A percentile compares a stretch with the other conserved stretches of the same genome.
Evolutionary conservation across 352 stramenopile genomes (phyloP).

Genomic region (Pythium inflatum): DNA sequence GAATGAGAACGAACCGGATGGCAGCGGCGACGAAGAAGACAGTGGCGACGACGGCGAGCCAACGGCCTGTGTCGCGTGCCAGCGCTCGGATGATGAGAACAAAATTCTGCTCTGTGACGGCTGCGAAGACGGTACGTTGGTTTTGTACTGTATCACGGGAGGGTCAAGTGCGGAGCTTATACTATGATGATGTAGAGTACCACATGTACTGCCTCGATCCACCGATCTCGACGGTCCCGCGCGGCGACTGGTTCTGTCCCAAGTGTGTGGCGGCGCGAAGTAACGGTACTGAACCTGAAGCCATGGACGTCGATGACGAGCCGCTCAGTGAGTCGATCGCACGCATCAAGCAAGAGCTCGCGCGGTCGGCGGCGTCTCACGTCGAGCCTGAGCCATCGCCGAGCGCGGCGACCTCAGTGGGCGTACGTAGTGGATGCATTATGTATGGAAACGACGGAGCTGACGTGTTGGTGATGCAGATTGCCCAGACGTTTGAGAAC

Average conservation of each 20-base stretch:
- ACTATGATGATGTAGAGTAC: slow-evolving; percentile 39
- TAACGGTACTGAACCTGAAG: background rate
- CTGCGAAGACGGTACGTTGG: slow-evolving; percentile 42
- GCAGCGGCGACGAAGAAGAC: slow-evolving; percentile 5
- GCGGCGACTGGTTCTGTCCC: slow-evolving; percentile 64
- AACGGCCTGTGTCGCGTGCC: slow-evolving; percentile 52
- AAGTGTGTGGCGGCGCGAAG: slow-evolving; percentile 29
- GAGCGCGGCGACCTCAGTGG: slow-evolving; percentile 11
- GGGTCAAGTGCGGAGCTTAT: background rate
- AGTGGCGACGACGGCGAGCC: slow-evolving; percentile 29
- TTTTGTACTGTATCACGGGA: background rate
- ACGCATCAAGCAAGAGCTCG: slow-evolving; percentile 19
- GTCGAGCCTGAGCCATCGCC: background rate
- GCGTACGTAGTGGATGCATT: slow-evolving; percentile 27
- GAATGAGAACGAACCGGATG: slow-evolving; percentile 3
- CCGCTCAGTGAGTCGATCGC: slow-evolving; percentile 1
- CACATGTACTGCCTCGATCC: slow-evolving; percentile 67
- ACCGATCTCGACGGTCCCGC: slow-evolving; percentile 46
- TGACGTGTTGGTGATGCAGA: slow-evolving; percentile 39
- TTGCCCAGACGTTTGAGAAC: slow-evolving; percentile 45
- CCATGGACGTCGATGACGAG: slow-evolving; percentile 27
- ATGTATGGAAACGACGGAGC: background rate
- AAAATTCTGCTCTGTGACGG: slow-evolving; percentile 61
- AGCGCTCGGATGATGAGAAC: slow-evolving; percentile 41
- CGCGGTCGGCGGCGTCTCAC: background rate